Base-by-base conservation (phyloP, 306 rosid genomes). In the Vigna angularis region DNA sequence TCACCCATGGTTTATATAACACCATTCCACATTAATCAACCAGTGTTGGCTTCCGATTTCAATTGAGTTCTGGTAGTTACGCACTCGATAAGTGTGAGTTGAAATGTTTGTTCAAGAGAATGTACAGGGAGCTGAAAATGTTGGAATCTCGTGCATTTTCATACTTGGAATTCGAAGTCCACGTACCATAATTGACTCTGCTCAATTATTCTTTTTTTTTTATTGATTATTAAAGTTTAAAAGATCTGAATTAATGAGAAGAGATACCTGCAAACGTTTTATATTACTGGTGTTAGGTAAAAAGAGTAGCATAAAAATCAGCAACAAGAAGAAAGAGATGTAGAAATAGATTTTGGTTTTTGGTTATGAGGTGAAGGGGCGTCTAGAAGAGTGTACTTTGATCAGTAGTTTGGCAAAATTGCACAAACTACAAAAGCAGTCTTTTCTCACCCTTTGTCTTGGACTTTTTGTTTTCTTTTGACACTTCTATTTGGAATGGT, bases 1-100 rank as follows among this genome's bases (percentile, higher is more conserved):
- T 34, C 5, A 30, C 34, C 38, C 4, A 40, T 15, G 64, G 77
- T 26, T 72, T 76, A 66, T 80, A 84, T 76, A 76, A 57, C 65
- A 1, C 17, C 16, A 20, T 45, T 82, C 64, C 44, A 24, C 9
- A 9, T 9, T 9, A 9, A 42, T 42, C 47, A 42, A 42, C 13
- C 47, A 9, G 3, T 42, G 38, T 59, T 7, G 20, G 63, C 52
- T 74, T 61, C 3, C 0, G 47, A 20, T 45, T 82, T 82, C 79
- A 72, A 83, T 14, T 30, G 40, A 18, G 48, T 75, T 76, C 76
- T 64, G 84, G 80, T 76, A 72, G 32, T 72, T 76, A 76, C 57
- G 65, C 88, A 78, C n/a, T 42, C 5, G 38, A 13, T 38, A 47
- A 16, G 38, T 74, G 9, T 34, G 80, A 74, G 65, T 74, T 58